Percentiles rank a stretch among this genome's conserved stretches.
Evolutionary conservation across 352 stramenopile species (phyloP).

Genomic region (Pythium folliculosum): DNA sequence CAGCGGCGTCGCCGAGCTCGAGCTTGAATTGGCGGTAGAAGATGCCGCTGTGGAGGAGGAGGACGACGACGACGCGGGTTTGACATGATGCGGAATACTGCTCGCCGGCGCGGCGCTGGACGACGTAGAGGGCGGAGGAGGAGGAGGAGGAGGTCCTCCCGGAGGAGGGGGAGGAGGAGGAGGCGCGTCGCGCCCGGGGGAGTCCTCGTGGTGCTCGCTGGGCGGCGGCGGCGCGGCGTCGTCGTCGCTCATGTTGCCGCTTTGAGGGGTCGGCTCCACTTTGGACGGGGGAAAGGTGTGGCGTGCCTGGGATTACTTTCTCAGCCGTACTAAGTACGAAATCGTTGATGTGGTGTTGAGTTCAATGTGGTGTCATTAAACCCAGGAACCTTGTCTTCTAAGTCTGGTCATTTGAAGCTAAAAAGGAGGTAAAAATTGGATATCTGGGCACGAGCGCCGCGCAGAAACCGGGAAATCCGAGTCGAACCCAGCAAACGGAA

Average conservation of each 20-base stretch:
- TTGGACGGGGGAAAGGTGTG: not conserved
- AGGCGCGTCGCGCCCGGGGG: conserved; percentile 15
- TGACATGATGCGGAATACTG: conserved; percentile 21
- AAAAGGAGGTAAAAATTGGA: not conserved
- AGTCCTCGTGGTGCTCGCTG: conserved; percentile 18
- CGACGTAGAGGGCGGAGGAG: conserved; percentile 18
- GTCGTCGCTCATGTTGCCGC: conserved; percentile 23
- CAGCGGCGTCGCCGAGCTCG: conserved; percentile 3
- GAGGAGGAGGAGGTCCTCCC: conserved; percentile 34
- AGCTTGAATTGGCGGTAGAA: not conserved
- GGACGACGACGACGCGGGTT: conserved; percentile 1
- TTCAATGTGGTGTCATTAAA: conserved; percentile 27
- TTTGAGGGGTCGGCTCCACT: not conserved
- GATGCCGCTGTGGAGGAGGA: not conserved
- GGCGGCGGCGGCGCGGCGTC: conserved; percentile 24
- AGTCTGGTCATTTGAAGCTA: no score
- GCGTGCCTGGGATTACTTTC: not conserved
- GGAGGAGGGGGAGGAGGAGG: conserved; percentile 45
- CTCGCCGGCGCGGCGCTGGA: conserved; percentile 19
- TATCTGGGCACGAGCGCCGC: not conserved
- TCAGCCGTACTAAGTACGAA: conserved; percentile 13
- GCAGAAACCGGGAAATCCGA: not conserved
- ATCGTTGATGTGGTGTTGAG: not conserved
- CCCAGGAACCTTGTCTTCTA: conserved; percentile 1
- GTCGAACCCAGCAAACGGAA: conserved; percentile 1